Percentiles rank a stretch among this genome's conserved stretches.
Evolutionary conservation across 108 stramenopile species (phyloP).

Genomic region (Fragilariopsis cylindrus): DNA sequence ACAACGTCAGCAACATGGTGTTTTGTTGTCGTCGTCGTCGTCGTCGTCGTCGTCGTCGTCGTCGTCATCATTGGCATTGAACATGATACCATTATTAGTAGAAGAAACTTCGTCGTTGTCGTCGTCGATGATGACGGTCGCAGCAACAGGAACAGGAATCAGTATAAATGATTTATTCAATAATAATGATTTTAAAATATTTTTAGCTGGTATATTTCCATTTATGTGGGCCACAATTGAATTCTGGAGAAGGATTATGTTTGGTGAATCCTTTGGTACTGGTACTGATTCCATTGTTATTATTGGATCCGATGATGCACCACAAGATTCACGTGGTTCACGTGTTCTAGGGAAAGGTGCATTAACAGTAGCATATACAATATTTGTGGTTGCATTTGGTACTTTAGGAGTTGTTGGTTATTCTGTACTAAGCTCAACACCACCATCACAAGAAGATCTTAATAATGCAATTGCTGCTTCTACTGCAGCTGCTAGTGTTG

Average conservation of each 20-base stretch:
- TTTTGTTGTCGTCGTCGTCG: not conserved
- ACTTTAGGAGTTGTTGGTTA: slow-evolving; percentile 60
- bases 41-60: not conserved
- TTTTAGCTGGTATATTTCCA: slow-evolving; percentile 50
- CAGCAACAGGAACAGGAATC: not conserved
- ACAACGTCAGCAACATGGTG: too few species aligned
- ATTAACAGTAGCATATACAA: slow-evolving; percentile 66
- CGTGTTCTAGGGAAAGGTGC: slow-evolving; percentile 67
- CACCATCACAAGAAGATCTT: slow-evolving; percentile 8
- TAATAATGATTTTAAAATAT: slow-evolving; percentile 41
- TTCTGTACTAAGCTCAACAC: slow-evolving; percentile 51
- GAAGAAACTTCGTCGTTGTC: not conserved
- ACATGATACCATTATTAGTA: not conserved
- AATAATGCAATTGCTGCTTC: too few species aligned
- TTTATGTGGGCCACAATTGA: slow-evolving; percentile 79
- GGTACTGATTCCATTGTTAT: slow-evolving; percentile 64
- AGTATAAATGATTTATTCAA: not conserved
- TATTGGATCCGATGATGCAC: slow-evolving; percentile 70
- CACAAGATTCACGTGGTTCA: slow-evolving; percentile 57
- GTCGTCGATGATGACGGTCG: not conserved
- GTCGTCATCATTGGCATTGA: not conserved
- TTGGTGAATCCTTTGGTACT: slow-evolving; percentile 83
- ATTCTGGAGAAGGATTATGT: slow-evolving; percentile 87
- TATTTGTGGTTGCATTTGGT: slow-evolving; percentile 70
- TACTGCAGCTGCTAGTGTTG: too few species aligned